Conservation (phyloP, 2,329 filamentous ascomycete species). For the Alternaria sp. region DNA sequence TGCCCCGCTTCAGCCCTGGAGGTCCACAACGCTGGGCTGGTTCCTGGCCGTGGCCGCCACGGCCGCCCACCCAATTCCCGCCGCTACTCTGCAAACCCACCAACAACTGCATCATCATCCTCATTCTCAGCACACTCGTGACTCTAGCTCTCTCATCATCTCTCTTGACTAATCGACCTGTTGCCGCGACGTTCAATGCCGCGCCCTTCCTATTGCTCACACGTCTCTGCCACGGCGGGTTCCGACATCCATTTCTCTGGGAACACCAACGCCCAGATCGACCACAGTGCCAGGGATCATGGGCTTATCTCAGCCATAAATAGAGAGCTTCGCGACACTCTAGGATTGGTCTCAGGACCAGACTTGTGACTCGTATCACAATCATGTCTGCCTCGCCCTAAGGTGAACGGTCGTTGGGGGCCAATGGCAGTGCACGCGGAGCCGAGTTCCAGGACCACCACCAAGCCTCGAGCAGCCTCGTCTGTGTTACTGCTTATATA, state of each 20-base stretch:
- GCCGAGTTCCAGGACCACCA: slow-evolving; percentile 5
- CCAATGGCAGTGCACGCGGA: slow-evolving; percentile 11
- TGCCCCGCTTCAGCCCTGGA: background rate
- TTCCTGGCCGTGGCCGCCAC: background rate
- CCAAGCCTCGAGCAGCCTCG: slow-evolving; percentile 2
- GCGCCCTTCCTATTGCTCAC: background rate
- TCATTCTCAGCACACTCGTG: background rate
- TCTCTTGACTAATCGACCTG: background rate
- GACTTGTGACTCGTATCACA: slow-evolving; percentile 6
- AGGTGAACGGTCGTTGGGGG: slow-evolving; percentile 3
- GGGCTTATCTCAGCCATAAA: slow-evolving; percentile 13
- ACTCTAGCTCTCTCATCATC: background rate
- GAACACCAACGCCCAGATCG: background rate
- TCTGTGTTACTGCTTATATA: slow-evolving; percentile 3
- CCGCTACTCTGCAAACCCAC: background rate
- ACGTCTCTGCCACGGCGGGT: background rate
- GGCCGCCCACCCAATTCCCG: background rate
- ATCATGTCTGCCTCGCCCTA: slow-evolving; percentile 21
- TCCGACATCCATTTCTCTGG: background rate
- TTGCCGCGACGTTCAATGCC: background rate
- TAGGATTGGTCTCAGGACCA: background rate
- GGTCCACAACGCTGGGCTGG: slow-evolving; percentile 9
- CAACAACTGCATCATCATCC: background rate
- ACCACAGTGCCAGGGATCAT: background rate
- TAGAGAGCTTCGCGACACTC: slow-evolving; percentile 1